Percentiles rank a stretch among this genome's conserved stretches.
Conservation (phyloP, 371 early-diverging fungal species). For the Mortierella sp. region DNA sequence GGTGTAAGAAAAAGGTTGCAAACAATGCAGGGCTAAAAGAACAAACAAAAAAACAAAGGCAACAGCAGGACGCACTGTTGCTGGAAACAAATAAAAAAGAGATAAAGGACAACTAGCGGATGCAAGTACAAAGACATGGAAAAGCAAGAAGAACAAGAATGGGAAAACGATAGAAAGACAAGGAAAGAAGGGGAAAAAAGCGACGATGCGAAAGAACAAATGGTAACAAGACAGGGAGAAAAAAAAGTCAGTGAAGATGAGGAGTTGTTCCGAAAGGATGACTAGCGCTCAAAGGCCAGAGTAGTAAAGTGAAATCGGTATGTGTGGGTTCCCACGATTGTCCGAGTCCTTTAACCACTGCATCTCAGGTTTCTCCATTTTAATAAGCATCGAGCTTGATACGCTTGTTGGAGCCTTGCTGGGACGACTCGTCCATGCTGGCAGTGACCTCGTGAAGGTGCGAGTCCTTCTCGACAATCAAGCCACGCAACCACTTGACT, state of each 20-base stretch:
- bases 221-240: neutral
- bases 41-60: neutral
- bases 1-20: neutral
- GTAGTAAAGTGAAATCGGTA: neutral
- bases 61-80: neutral
- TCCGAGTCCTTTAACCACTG: neutral
- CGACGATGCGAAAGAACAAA: neutral
- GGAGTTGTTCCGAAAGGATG: neutral
- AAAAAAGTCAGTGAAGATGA: neutral
- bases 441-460: constrained; percentile 55
- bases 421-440: constrained; percentile 34
- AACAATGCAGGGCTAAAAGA: neutral
- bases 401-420: constrained; percentile 40
- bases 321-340: neutral
- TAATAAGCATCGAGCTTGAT: constrained; percentile 56
- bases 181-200: neutral
- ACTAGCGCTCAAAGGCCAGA: neutral
- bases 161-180: neutral
- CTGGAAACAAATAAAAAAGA: neutral
- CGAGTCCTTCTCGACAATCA: constrained; percentile 87
- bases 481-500: constrained; percentile 90
- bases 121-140: neutral
- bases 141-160: neutral
- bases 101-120: neutral
- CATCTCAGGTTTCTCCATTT: constrained; percentile 11